Percentiles rank a stretch among this genome's conserved stretches.
These are phyloP conservation scores for Suillus sp. DNA, from an alignment of 768 basidiomycete species.

Conservation along the genomic window DNA sequence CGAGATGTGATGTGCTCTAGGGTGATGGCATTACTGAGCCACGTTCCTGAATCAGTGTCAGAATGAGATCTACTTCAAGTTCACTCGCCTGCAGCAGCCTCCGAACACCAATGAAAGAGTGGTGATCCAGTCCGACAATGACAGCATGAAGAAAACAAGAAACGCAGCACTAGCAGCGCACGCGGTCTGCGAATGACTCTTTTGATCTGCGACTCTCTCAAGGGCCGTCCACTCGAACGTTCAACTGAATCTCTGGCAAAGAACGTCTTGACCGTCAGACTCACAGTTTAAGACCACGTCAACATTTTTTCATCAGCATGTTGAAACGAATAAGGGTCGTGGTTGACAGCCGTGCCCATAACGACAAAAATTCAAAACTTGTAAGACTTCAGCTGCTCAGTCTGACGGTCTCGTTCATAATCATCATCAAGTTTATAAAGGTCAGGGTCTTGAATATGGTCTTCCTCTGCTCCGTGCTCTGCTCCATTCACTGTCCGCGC, in stretches of 20 bases:
- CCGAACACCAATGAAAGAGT: slow-evolving; percentile 82
- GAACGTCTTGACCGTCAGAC: not conserved
- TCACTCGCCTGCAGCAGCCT: slow-evolving; percentile 78
- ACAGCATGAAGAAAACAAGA: slow-evolving; percentile 18
- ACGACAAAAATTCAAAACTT: not conserved
- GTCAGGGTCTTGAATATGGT: not conserved
- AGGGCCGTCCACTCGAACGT: not conserved
- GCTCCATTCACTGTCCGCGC: not conserved
- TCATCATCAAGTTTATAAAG: slow-evolving; percentile 5
- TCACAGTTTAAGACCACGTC: slow-evolving; percentile 1
- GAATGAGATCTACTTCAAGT: slow-evolving; percentile 8
- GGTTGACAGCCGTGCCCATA: not conserved
- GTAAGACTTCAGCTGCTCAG: slow-evolving; percentile 1
- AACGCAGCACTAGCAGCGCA: not conserved
- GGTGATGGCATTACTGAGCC: slow-evolving; percentile 73
- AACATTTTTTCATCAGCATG: not conserved
- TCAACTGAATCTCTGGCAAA: not conserved
- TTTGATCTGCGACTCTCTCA: not conserved
- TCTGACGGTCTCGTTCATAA: slow-evolving; percentile 1
- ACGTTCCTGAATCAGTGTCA: not conserved
- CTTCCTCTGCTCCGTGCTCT: not conserved
- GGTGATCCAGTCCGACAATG: slow-evolving; percentile 50
- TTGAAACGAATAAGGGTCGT: not conserved
- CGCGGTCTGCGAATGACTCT: not conserved
- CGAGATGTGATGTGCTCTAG: slow-evolving; percentile 71